Evolutionary conservation across 495 filamentous ascomycete species (phyloP).

Genomic region (Neurospora sp.): DNA sequence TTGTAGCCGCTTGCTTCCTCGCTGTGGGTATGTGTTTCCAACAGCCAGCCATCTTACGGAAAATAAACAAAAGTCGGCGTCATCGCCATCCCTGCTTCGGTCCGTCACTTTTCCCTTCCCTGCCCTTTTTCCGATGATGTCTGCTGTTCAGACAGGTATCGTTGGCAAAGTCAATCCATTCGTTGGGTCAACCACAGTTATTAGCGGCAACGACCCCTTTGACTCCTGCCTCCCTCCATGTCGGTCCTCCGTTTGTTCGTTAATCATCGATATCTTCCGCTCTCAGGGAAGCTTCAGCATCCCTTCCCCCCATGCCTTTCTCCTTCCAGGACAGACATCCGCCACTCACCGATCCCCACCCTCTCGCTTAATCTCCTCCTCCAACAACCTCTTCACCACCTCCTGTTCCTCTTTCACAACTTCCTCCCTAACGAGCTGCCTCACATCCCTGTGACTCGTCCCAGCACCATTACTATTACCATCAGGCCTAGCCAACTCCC

Average conservation of each 20-base stretch:
- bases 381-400: constrained; percentile 26
- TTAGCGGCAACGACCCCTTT: not conserved
- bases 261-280: not conserved
- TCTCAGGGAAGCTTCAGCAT: not conserved
- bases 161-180: not conserved
- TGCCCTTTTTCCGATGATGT: not conserved
- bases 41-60: not conserved
- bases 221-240: not conserved
- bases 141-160: not conserved
- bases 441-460: constrained; percentile 7
- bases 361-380: constrained; percentile 18
- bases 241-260: not conserved
- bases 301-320: not conserved
- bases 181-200: not conserved
- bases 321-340: not conserved
- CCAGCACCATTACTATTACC: not conserved
- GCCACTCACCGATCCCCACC: not conserved
- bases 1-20: not conserved
- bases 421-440: constrained; percentile 17
- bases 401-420: constrained; percentile 22
- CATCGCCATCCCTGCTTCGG: not conserved
- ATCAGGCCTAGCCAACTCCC: not conserved
- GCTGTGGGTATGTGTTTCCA: not conserved
- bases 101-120: not conserved
- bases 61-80: not conserved